Base-by-base conservation (phyloP, 177 flowering plant species). In the Telopea speciosissima region DNA sequence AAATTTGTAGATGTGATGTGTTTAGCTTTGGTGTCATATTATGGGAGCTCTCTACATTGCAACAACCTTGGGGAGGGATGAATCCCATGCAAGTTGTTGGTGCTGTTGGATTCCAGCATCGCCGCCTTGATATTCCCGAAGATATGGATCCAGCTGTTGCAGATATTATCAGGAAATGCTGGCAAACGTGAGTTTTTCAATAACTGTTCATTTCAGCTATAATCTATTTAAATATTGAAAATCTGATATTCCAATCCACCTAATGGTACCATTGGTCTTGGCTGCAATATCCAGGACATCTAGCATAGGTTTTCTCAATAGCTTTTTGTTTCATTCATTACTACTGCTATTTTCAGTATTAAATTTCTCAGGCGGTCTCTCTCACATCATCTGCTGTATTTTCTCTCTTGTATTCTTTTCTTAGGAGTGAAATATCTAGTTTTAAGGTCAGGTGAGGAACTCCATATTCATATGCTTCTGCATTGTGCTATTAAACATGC, bases 61-160 rank as follows among this genome's bases (percentile, higher is more conserved):
- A 86, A 76, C 97, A 91, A 62, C 99, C 99, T 52, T 95, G 99
- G 99, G 94, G 90, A 36, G 97, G 96, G 78, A 87, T 95, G 97
- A 95, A 93, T 73, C 91, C 99, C 16, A 95, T 95, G 99, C 97
- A 95, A 81, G 99, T 95, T 76, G 99, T 95, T 71, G 97, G 99
- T 67, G 97, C 97, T 16, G 99, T 95, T 62, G 99, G 99, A 22
- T 92, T 95, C 84, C 97, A 92, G 73, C 94, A 93, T 79, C 93
- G 97, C 9, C 94, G 93, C 64, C 97, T 95, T 72, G 98, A 93
- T 60, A 91, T 95, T 78, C 98, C 98, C 13, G 85, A 83, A 70
- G 81, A 83, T 66, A 71, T 93, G 80, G 98, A 95, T 78, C 96
- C 96, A 54, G 82, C 74, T 23, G 63, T 92, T 78, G 93, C 97